Evolutionary conservation across 2,329 filamentous ascomycete species (phyloP), one percentile per base, ranked within the genome.

Genomic region (Tolypocladium tundrense): DNA sequence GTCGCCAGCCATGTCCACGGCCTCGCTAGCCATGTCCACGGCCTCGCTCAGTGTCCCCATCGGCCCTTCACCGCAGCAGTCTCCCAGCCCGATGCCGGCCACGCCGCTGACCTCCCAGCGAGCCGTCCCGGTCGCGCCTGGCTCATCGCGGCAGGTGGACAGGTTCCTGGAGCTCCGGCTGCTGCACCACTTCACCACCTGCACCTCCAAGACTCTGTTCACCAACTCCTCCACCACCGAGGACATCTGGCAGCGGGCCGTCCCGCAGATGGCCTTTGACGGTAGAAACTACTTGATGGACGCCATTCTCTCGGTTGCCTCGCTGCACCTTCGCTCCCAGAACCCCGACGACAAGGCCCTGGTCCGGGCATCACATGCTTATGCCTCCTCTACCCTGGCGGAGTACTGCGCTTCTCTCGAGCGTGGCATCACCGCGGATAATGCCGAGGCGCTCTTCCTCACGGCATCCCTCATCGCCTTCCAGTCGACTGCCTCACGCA

Each of bases 401-500:
- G 79, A 84, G 58, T 87, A 87, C 65, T 82, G 82, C 60, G 74
- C 76, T 2, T 76, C 78, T 1, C 72, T 87, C 37, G 79, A 78
- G 51, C 73, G 74, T 39, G 84, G 84, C 33, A 82, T 86, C 58
- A 80, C 77, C 37, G 75, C 80, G 39, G 70, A 74, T 39, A 87
- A 87, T 58, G 83, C 84, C 10, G 84, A 86, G 66, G 77, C 83
- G 0, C 73, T 87, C 1, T 87, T 87, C 63, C 71, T 86, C 27
- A 87, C 84, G 0, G 77, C 84, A 1, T 77, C 83, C 2, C 73
- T 88, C 64, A 83, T 91, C 67, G 75, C 88, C 65, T 84, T 90
- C 69, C 78, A 91, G 68, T 76, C 88, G 63, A 80, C 84, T 35
- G 77, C 88, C 45, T 78, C 84, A 54, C 74, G 87, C 64, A 78